These are phyloP conservation scores for Aspergillus tanneri DNA, from an alignment of 2,329 filamentous ascomycete species.

Conservation along the genomic window DNA sequence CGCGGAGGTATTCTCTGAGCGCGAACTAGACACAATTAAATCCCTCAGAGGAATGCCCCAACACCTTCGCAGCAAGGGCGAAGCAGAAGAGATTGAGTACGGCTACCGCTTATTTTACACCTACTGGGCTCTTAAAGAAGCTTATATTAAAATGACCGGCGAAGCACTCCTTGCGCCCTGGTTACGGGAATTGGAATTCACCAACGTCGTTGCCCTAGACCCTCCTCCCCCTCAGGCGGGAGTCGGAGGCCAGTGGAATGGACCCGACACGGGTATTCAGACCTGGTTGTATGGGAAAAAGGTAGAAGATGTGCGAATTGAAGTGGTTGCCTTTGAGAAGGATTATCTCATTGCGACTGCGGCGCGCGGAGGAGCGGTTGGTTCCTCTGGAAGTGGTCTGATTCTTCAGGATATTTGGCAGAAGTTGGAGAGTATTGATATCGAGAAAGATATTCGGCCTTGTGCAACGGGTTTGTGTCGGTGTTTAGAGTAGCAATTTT, in stretches of 20 bases:
- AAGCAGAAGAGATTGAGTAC: conserved; percentile 47
- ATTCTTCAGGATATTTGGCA: neutral
- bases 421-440: conserved; percentile 44
- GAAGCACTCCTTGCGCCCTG: conserved; percentile 62
- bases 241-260: conserved; percentile 31
- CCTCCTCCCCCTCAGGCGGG: conserved; percentile 30
- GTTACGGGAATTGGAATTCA: conserved; percentile 61
- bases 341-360: conserved; percentile 61
- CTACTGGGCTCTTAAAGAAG: conserved; percentile 65
- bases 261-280: conserved; percentile 45
- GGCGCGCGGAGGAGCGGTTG: conserved; percentile 41
- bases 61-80: conserved; percentile 8
- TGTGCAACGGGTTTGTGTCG: conserved; percentile 43
- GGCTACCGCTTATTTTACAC: conserved; percentile 63
- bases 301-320: conserved; percentile 55
- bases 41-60: conserved; percentile 27
- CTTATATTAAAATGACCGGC: conserved; percentile 66
- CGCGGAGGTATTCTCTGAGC: conserved; percentile 57
- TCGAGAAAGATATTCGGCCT: conserved; percentile 46
- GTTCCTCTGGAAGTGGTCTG: conserved; percentile 10
- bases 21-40: conserved; percentile 58
- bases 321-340: conserved; percentile 59
- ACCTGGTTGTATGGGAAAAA: conserved; percentile 50
- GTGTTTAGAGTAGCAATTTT: conserved; percentile 25
- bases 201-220: conserved; percentile 50